A percentile compares a stretch with the other conserved stretches of the same genome.
These are phyloP conservation scores for Coniochaeta pulveracea DNA, from an alignment of 2,329 filamentous ascomycete genomes.

Conservation along the genomic window DNA sequence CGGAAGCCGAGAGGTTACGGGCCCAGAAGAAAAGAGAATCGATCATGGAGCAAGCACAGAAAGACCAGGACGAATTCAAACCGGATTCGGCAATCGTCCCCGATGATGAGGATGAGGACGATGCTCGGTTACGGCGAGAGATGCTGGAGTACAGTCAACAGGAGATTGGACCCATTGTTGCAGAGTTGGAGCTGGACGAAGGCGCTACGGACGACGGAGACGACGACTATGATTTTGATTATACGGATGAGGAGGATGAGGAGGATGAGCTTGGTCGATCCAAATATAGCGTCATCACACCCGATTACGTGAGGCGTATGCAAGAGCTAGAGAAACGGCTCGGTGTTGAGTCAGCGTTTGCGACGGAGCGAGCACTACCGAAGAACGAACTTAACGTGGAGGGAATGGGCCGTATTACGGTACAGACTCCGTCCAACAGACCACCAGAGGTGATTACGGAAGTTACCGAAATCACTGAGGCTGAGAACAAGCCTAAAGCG, in stretches of 20 bases:
- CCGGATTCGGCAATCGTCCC: slow-evolving; percentile 48
- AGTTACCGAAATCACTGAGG: slow-evolving; percentile 9
- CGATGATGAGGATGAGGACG: slow-evolving; percentile 66
- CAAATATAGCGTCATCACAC: slow-evolving; percentile 53
- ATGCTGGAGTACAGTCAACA: slow-evolving; percentile 87
- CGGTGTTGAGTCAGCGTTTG: slow-evolving; percentile 40
- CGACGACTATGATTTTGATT: slow-evolving; percentile 34
- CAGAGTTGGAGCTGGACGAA: slow-evolving; percentile 78
- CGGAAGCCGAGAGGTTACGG: slow-evolving; percentile 27
- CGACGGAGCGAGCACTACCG: slow-evolving; percentile 43
- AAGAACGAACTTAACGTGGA: slow-evolving; percentile 21
- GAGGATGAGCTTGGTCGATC: slow-evolving; percentile 70
- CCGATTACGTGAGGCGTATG: slow-evolving; percentile 75
- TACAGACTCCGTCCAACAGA: slow-evolving; percentile 5
- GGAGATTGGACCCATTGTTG: slow-evolving; percentile 85
- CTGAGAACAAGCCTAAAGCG: slow-evolving; percentile 19
- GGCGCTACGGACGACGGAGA: slow-evolving; percentile 44
- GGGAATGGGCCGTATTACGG: slow-evolving; percentile 20
- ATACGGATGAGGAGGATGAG: slow-evolving; percentile 48
- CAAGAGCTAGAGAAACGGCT: slow-evolving; percentile 70
- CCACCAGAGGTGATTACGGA: too few relatives aligned
- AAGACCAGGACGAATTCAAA: slow-evolving; percentile 37
- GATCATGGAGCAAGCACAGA: slow-evolving; percentile 43
- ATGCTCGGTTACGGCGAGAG: slow-evolving; percentile 67
- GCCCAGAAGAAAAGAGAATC: slow-evolving; percentile 42